phyloP scores from a whole-genome alignment of 1,284 basidiomycete genomes.

The Boletus mariae region DNA sequence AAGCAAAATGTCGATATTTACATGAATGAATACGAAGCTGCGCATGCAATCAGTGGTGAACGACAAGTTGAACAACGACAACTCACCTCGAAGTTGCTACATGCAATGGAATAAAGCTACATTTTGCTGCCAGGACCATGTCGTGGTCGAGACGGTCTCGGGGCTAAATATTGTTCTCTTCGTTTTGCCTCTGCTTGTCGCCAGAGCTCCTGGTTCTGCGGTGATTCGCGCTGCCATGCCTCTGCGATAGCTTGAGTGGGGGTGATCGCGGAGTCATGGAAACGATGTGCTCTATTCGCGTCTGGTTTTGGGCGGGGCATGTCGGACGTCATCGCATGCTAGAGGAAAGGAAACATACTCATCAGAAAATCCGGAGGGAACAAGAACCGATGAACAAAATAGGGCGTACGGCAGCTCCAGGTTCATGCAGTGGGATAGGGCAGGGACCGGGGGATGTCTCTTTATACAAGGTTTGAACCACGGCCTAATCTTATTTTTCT shows the following conservation, averaged over 20 bases:
- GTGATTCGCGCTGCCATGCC: constrained; percentile 58
- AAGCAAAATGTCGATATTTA: constrained; percentile 27
- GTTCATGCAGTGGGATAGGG: constrained; percentile 31
- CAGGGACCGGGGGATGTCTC: constrained; percentile 28
- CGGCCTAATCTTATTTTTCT: constrained; percentile 28
- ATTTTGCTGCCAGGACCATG: constrained; percentile 42
- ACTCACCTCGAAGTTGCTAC: constrained; percentile 13
- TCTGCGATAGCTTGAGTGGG: constrained; percentile 62
- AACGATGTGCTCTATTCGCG: constrained; percentile 30
- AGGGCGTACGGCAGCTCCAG: constrained; percentile 36
- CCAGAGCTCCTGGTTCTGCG: constrained; percentile 57
- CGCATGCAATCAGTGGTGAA: constrained; percentile 7
- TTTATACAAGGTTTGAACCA: constrained; percentile 34
- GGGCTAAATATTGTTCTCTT: constrained; percentile 36
- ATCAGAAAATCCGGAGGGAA: constrained; percentile 23
- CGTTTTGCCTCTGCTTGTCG: constrained; percentile 50
- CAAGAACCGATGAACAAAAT: constrained; percentile 28
- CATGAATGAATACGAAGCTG: constrained; percentile 30
- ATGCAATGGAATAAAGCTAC: constrained; percentile 30
- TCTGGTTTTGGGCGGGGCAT: constrained; percentile 37
- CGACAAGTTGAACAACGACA: not conserved
- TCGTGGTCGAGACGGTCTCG: constrained; percentile 31
- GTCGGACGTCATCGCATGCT: constrained; percentile 45
- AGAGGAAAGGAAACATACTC: constrained; percentile 25
- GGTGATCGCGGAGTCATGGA: constrained; percentile 38